These are phyloP conservation scores for Pleurotus pulmonarius DNA, from an alignment of 768 basidiomycete genomes.

Conservation along the genomic window DNA sequence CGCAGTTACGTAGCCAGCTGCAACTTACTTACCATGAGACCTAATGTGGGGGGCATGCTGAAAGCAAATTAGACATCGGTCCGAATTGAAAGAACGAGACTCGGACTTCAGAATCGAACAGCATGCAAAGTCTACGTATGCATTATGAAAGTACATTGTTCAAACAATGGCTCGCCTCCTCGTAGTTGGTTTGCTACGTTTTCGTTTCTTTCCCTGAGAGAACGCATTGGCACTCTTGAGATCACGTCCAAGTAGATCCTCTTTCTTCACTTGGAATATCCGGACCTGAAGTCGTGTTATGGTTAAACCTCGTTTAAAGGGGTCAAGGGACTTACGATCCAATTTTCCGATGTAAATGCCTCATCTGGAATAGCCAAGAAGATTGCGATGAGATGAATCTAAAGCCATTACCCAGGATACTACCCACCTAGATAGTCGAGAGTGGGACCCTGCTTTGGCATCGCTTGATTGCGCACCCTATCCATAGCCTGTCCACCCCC, in stretches of 20 bases:
- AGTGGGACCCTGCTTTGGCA: constrained; percentile 75
- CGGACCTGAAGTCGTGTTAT: constrained; percentile 51
- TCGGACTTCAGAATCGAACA: no score
- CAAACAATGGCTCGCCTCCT: constrained; percentile 52
- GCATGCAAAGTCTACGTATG: no score
- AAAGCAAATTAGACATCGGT: no score
- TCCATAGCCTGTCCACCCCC: constrained; percentile 70
- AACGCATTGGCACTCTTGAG: constrained; percentile 87
- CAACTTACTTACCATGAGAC: no score
- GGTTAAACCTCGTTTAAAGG: background rate
- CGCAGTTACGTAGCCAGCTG: no score
- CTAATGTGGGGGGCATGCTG: no score
- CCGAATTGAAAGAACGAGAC: no score
- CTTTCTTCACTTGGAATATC: constrained; percentile 93
- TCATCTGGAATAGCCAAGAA: constrained; percentile 58
- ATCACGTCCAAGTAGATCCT: constrained; percentile 88
- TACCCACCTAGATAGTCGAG: constrained; percentile 83
- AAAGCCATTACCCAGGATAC: constrained; percentile 2
- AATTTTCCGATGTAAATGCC: constrained; percentile 98
- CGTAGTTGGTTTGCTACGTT: constrained; percentile 65
- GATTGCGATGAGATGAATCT: background rate
- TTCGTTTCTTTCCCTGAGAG: constrained; percentile 83
- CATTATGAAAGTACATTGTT: constrained; percentile 7
- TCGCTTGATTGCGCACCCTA: constrained; percentile 82
- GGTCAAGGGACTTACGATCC: constrained; percentile 69